Evolutionary conservation across 371 early-diverging fungal genomes (phyloP).

Genomic region (Paraphysoderma sedebokerense): DNA sequence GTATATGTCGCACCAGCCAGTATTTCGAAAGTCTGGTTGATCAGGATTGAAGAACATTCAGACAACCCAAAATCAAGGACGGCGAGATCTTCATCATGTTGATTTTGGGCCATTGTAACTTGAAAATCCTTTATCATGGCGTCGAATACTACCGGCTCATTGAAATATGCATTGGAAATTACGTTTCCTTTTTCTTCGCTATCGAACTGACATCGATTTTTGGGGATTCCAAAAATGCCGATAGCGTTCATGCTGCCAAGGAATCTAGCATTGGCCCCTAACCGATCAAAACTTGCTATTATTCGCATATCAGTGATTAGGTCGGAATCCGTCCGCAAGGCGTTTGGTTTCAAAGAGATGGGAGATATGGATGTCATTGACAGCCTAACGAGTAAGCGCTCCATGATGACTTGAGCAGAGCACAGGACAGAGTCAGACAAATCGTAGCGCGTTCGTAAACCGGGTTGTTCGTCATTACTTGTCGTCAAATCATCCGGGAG

Average conservation of each 20-base stretch:
- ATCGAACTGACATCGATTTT: constrained; percentile 19
- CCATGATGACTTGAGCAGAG: constrained; percentile 40
- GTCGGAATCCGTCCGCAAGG: too few species aligned
- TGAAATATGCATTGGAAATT: constrained; percentile 13
- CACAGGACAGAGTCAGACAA: constrained; percentile 42
- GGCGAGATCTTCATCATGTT: constrained; percentile 30
- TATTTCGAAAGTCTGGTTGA: constrained; percentile 55
- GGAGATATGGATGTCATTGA: too few species aligned
- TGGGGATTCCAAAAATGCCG: constrained; percentile 44
- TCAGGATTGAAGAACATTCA: constrained; percentile 30
- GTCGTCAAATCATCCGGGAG: constrained; percentile 47
- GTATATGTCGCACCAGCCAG: constrained; percentile 49
- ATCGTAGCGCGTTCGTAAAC: constrained; percentile 40
- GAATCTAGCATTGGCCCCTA: constrained; percentile 41
- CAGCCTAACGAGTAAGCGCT: too few species aligned
- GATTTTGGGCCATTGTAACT: constrained; percentile 31
- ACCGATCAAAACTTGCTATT: too few species aligned
- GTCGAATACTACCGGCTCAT: constrained; percentile 45
- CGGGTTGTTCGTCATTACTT: constrained; percentile 26
- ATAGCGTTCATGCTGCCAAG: constrained; percentile 17
- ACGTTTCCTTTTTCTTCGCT: constrained; percentile 10
- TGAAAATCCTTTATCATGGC: constrained; percentile 26
- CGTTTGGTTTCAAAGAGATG: too few species aligned
- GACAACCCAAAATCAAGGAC: constrained; percentile 23
- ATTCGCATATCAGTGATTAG: too few species aligned